Percentiles rank a stretch among this genome's conserved stretches.
Conservation (phyloP, 202 grass and related monocot genomes). For the Elaeis oleifera region DNA sequence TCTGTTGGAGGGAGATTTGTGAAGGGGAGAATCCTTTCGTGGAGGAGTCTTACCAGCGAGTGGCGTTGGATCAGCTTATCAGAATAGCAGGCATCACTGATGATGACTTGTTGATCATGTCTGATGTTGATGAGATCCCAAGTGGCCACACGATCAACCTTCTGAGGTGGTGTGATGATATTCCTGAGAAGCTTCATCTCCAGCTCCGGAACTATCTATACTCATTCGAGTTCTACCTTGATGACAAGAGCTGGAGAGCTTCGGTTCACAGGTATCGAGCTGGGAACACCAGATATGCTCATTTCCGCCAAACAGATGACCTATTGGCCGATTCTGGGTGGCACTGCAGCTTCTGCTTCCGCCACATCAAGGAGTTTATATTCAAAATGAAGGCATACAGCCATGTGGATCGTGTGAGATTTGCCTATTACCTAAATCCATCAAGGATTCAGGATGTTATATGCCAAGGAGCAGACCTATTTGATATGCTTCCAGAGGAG, state of each 20-base stretch:
- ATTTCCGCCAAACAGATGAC: conserved; percentile 67
- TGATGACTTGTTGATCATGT: conserved; percentile 98
- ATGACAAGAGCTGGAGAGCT: conserved; percentile 93
- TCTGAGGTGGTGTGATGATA: conserved; percentile 83
- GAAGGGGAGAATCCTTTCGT: conserved; percentile 91
- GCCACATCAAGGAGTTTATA: conserved; percentile 55
- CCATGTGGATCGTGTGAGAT: conserved; percentile 82
- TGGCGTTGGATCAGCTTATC: conserved; percentile 79
- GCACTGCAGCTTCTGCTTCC: conserved; percentile 99
- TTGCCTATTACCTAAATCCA: conserved; percentile 76
- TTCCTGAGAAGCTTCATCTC: conserved; percentile 80
- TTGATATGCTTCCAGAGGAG: conserved; percentile 99
- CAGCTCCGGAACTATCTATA: conserved; percentile 94
- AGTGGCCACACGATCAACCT: conserved; percentile 83
- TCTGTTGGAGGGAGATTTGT: conserved; percentile 62
- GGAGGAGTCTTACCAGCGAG: conserved; percentile 89
- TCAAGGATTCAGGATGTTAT: conserved; percentile 93
- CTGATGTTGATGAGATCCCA: conserved; percentile 96
- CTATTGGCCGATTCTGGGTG: conserved; percentile 93
- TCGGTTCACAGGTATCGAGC: conserved; percentile 56
- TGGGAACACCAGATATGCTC: conserved; percentile 78
- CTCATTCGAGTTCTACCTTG: conserved; percentile 84
- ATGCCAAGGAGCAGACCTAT: conserved; percentile 85
- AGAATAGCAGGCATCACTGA: conserved; percentile 66
- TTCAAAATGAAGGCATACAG: conserved; percentile 99